Evolutionary conservation across 352 stramenopile species (phyloP).

Genomic region (Peronospora tabacina): DNA sequence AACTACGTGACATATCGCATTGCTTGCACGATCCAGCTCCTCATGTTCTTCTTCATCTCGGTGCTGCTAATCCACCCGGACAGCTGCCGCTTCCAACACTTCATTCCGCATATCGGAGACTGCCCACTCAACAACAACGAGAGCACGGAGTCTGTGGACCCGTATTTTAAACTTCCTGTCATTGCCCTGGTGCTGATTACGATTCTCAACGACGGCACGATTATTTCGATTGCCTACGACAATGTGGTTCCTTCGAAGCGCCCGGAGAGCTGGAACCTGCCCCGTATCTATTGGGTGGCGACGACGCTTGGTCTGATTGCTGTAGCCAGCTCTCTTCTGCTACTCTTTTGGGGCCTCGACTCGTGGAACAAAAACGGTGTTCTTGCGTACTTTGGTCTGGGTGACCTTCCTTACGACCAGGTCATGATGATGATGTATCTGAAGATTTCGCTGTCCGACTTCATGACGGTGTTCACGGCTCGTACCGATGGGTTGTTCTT

Average conservation of each 20-base stretch:
- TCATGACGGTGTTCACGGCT: conserved; percentile 89
- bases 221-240: conserved; percentile 89
- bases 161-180: conserved; percentile 90
- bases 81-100: conserved; percentile 66
- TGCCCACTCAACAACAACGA: conserved; percentile 48
- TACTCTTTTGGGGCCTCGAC: conserved; percentile 80
- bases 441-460: conserved; percentile 91
- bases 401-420: conserved; percentile 81
- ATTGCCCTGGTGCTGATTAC: conserved; percentile 91
- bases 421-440: conserved; percentile 92
- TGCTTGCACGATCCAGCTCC: conserved; percentile 86
- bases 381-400: conserved; percentile 48
- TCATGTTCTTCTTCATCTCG: conserved; percentile 92
- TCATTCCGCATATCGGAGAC: conserved; percentile 39
- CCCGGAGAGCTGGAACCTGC: conserved; percentile 68
- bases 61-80: conserved; percentile 85
- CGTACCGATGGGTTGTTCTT: conserved; percentile 82
- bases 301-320: conserved; percentile 60
- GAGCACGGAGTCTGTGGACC: conserved; percentile 41
- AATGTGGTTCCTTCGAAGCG: conserved; percentile 63
- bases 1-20: conserved; percentile 94
- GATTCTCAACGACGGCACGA: conserved; percentile 91
- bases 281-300: conserved; percentile 51
- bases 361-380: conserved; percentile 70
- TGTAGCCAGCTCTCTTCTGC: conserved; percentile 75